Evolutionary conservation across 1,284 basidiomycete genomes (phyloP).

Genomic region (Coriolopsis trogii): DNA sequence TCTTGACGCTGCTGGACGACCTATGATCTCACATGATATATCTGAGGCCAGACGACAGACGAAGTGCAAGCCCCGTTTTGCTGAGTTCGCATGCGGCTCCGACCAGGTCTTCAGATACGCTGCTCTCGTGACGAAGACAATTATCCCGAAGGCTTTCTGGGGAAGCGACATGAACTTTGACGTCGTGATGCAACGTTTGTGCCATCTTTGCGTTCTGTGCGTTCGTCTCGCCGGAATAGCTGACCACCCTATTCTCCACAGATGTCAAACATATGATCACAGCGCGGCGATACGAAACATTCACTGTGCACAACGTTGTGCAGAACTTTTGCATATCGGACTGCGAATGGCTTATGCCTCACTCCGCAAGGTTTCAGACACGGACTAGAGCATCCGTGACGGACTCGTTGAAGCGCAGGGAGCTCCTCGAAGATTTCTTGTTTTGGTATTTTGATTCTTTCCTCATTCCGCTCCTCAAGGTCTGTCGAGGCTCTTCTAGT

Average conservation of each 20-base stretch:
- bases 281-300: constrained; percentile 78
- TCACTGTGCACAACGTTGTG: constrained; percentile 80
- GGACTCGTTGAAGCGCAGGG: constrained; percentile 75
- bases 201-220: not conserved
- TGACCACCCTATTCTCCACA: constrained; percentile 34
- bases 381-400: constrained; percentile 59
- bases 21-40: constrained; percentile 44
- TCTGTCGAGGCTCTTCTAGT: constrained; percentile 37
- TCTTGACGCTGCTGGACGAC: constrained; percentile 50
- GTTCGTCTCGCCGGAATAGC: not conserved
- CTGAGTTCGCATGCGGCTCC: constrained; percentile 72
- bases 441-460: constrained; percentile 94
- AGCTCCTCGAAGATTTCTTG: constrained; percentile 83
- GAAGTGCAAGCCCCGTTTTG: constrained; percentile 73
- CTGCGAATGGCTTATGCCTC: constrained; percentile 80
- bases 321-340: constrained; percentile 79
- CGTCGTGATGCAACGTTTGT: constrained; percentile 63
- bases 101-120: constrained; percentile 74
- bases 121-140: constrained; percentile 59
- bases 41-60: constrained; percentile 50
- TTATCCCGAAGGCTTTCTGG: constrained; percentile 82
- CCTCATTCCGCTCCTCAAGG: constrained; percentile 80
- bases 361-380: constrained; percentile 36
- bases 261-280: constrained; percentile 76
- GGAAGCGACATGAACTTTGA: constrained; percentile 76